A percentile compares a stretch with the other conserved stretches of the same genome.
Evolutionary conservation across 2,329 filamentous ascomycete species (phyloP).

Genomic region (Epichloe sibirici): DNA sequence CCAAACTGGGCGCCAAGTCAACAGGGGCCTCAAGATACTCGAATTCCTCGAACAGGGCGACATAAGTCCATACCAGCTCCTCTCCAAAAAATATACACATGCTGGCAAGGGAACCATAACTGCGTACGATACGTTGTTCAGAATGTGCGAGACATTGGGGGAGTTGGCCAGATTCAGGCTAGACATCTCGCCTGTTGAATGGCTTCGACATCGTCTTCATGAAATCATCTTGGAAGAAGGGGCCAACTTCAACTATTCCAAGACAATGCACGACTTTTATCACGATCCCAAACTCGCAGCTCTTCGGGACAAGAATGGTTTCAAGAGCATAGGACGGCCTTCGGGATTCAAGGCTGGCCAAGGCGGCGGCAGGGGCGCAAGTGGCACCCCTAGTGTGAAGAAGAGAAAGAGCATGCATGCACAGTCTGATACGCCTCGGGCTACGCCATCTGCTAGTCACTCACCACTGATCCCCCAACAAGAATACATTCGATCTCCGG

Average conservation of each 20-base stretch:
- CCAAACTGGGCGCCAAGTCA: slow-evolving; percentile 42
- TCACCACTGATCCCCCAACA: slow-evolving; percentile 15
- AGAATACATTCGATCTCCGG: slow-evolving; percentile 3
- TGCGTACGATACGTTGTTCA: slow-evolving; percentile 45
- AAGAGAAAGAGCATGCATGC: slow-evolving; percentile 24
- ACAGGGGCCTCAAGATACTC: slow-evolving; percentile 40
- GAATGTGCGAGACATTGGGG: slow-evolving; percentile 39
- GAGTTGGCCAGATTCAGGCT: slow-evolving; percentile 42
- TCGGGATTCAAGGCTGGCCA: slow-evolving; percentile 30
- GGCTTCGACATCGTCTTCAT: slow-evolving; percentile 44
- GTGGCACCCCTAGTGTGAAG: slow-evolving; percentile 14
- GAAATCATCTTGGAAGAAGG: slow-evolving; percentile 34
- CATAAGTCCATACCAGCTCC: slow-evolving; percentile 44
- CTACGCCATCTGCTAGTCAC: slow-evolving; percentile 15
- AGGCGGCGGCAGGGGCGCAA: slow-evolving; percentile 4
- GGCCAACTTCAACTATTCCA: slow-evolving; percentile 36
- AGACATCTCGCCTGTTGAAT: slow-evolving; percentile 39
- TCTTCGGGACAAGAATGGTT: slow-evolving; percentile 39
- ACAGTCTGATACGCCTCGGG: slow-evolving; percentile 15
- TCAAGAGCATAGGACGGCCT: slow-evolving; percentile 45
- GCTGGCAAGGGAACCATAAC: slow-evolving; percentile 27
- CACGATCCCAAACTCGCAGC: slow-evolving; percentile 39
- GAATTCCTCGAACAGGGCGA: slow-evolving; percentile 37
- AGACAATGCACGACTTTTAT: slow-evolving; percentile 41
- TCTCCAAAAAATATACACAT: slow-evolving; percentile 37